Conservation (phyloP, 1,284 basidiomycete genomes). For the Leccinum subspadiceum region DNA sequence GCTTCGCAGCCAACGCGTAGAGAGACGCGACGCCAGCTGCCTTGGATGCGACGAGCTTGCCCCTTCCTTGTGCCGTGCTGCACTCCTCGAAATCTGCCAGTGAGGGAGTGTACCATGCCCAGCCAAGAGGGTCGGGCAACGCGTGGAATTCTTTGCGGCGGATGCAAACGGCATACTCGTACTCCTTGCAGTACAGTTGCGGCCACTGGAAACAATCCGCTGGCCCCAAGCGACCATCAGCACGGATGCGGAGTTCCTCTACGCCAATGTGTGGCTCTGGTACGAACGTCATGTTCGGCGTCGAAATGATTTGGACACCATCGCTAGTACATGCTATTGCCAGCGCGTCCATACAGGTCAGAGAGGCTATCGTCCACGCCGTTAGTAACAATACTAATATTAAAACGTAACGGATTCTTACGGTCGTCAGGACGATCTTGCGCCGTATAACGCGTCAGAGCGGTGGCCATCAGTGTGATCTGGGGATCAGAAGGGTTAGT, state of each 20-base stretch:
- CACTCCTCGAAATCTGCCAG: background rate
- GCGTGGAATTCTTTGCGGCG: background rate
- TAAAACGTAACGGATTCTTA: background rate
- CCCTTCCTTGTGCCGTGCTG: background rate
- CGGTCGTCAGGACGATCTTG: background rate
- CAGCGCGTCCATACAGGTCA: constrained; percentile 1
- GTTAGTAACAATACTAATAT: background rate
- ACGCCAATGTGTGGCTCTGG: background rate
- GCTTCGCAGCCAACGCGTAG: background rate
- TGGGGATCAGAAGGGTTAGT: background rate
- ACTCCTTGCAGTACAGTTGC: constrained; percentile 4
- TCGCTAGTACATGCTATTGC: background rate
- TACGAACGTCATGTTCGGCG: constrained; percentile 11
- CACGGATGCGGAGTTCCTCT: background rate
- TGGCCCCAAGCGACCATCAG: constrained; percentile 5
- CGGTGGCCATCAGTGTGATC: background rate
- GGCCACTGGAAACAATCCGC: constrained; percentile 16
- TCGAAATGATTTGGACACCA: background rate
- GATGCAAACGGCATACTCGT: background rate
- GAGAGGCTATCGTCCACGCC: background rate
- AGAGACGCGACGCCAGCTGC: background rate
- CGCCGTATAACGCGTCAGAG: background rate
- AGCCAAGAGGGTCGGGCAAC: background rate
- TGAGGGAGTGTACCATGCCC: background rate
- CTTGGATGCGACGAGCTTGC: background rate